Evolutionary conservation across 352 stramenopile species (phyloP), one percentile per base, ranked within the genome.

Genomic region (Phytophthora megakarya): DNA sequence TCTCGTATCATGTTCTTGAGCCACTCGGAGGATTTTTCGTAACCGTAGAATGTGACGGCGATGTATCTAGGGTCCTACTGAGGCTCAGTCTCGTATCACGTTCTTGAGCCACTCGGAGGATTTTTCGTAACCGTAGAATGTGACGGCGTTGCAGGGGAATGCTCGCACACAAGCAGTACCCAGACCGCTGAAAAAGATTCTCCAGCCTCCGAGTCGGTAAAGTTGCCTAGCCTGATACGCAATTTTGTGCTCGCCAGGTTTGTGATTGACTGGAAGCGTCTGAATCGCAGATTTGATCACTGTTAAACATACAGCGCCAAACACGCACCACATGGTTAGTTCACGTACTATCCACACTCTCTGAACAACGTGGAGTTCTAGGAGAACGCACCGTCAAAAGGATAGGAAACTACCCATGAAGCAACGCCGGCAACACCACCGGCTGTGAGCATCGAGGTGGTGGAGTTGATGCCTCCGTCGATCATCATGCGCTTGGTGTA

Each of bases 241-340:
- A 12, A 93, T 93, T 47, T 77, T 90, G 61, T 81, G 73, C 49
- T 94, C 88, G 8, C 80, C 62, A 0, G 70, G 59, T 7, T 71
- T 68, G 18, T 86, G 75, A 26, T 81, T 58, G 23, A 91, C 78
- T 6, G 87, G 69, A 3, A 92, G 60, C 32, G 82, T 93, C 70
- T 96, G 88, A 33, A 96, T 93, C 21, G 80, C 87, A 43, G 85
- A 93, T 60, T 96, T 96, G 64, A 96, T 76, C 21, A 96, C 87
- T 93, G 38, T 47, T 44, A 51, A 35, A 35, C 30, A 35, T 35
- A 35, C 30, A 35, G 30, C 30, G 8, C 43, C 16, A 49, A n/a
- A 35, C 30, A 60, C 12, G n/a, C 16, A 39, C 35, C 15, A 58
- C n/a, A 37, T 45, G 4, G 39, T 72, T 45, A 67, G 45, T 43